Evolutionary conservation across 352 stramenopile species (phyloP), one percentile per base, ranked within the genome.

Genomic region (Globisporangium spinosum): DNA sequence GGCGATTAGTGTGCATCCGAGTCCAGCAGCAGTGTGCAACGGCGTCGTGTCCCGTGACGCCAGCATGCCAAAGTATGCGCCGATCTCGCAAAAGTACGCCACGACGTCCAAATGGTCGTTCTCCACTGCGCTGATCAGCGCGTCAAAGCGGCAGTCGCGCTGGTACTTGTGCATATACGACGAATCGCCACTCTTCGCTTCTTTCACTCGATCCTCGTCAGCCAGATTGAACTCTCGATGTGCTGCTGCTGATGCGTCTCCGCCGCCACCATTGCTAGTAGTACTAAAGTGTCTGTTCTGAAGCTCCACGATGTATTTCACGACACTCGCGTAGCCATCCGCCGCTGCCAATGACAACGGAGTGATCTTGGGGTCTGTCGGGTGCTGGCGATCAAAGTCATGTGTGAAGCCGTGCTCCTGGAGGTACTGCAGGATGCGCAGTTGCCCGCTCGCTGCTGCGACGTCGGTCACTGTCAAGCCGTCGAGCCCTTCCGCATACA

Each of bases 381-480:
- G 65, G 43, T 65, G 45, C 47, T 62, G 58, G 2, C 65, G 38
- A 2, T 70, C 65, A 40, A 70, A 66, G 65, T 70, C 65, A 49
- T 70, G 65, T 12, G 54, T 62, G 27, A 70, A 70, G 23, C 65
- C 65, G 15, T 66, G 59, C 32, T 70, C 65, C 23, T 66, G 49
- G 2, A 70, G 58, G 8, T 66, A 70, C 25, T 70, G 65, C 6
- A 70, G 35, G 25, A 70, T 53, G n/a, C 65, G 65, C n/a, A 70
- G 58, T 27, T 70, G 65, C 4, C 65, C 65, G 27, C 65, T 70
- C 27, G 65, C 65, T 5, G 65, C 65, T 25, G 65, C 65, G 12
- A 70, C 65, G 29, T 70, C 59, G 20, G 65, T 70, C 32, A 65
- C 65, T 0, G 65, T 70, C 17, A 70, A 29, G 32, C 47, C 23